phyloP scores from a whole-genome alignment of 495 filamentous ascomycete genomes.

The Aspergillus sclerotiicarbonarius region DNA sequence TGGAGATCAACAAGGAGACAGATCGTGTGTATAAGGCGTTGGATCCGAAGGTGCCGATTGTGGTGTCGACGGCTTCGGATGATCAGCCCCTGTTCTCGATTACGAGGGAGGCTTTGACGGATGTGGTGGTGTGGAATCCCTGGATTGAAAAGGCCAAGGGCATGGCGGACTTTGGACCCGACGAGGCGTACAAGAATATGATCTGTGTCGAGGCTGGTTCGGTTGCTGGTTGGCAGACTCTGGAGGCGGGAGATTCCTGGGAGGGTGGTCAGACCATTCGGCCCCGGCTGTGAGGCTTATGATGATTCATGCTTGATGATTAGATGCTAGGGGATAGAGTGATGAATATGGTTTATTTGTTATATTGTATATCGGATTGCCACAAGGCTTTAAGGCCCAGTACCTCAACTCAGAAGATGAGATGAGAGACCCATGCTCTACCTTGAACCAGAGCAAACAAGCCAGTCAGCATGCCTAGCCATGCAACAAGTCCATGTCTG shows the following conservation, averaged over 20 bases:
- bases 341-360: background rate
- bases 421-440: too few species aligned
- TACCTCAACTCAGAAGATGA: too few species aligned
- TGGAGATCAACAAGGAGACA: constrained; percentile 69
- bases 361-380: background rate
- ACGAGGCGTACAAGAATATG: constrained; percentile 88
- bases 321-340: constrained; percentile 6
- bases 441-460: too few species aligned
- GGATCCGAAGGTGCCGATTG: constrained; percentile 53
- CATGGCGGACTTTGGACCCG: constrained; percentile 86
- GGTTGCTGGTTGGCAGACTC: constrained; percentile 73
- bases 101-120: constrained; percentile 72
- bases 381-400: too few species aligned
- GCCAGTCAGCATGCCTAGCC: too few species aligned
- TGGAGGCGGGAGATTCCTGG: constrained; percentile 85
- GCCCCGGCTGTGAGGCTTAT: constrained; percentile 25
- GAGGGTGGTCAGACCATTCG: constrained; percentile 82
- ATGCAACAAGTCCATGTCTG: too few species aligned
- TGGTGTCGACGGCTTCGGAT: constrained; percentile 55
- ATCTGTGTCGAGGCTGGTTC: constrained; percentile 89
- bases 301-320: constrained; percentile 17
- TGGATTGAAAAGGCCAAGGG: constrained; percentile 79
- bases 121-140: constrained; percentile 97
- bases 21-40: constrained; percentile 77
- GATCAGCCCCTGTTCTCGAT: constrained; percentile 66